A percentile compares a stretch with the other conserved stretches of the same genome.
Conservation (phyloP, 2,329 filamentous ascomycete genomes). For the Aspergillus viridinutans region DNA sequence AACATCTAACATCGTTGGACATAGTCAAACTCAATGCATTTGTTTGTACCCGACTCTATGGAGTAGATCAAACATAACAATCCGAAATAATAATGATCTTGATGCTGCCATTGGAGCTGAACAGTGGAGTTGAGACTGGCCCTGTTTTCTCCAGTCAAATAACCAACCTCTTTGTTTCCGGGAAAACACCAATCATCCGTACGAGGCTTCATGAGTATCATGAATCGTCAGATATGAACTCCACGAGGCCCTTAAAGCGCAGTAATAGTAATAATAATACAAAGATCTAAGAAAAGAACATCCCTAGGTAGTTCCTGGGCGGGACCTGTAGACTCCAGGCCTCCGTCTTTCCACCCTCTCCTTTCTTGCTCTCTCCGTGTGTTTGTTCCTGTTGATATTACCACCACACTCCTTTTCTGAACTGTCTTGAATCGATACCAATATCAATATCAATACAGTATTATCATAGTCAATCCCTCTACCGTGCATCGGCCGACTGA, state of each 20-base stretch:
- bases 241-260: background rate
- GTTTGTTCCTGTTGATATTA: slow-evolving; percentile 2
- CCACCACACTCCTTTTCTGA: background rate
- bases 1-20: too few species aligned
- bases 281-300: background rate
- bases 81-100: background rate
- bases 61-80: background rate
- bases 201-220: background rate
- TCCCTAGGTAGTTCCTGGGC: background rate
- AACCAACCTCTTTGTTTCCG: slow-evolving; percentile 1
- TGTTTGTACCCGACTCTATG: too few species aligned
- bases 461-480: background rate
- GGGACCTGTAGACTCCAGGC: background rate
- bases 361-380: slow-evolving; percentile 1
- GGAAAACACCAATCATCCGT: background rate
- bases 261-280: slow-evolving; percentile 5
- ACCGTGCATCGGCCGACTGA: background rate
- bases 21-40: background rate
- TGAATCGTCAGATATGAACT: background rate
- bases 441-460: background rate
- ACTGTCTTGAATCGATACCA: background rate
- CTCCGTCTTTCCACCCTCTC: slow-evolving; percentile 1
- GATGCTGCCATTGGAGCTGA: slow-evolving; percentile 2
- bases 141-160: background rate
- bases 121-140: slow-evolving; percentile 3